phyloP scores from a whole-genome alignment of 1,284 basidiomycete genomes.

The Apiotrichum akiyoshidainum region DNA sequence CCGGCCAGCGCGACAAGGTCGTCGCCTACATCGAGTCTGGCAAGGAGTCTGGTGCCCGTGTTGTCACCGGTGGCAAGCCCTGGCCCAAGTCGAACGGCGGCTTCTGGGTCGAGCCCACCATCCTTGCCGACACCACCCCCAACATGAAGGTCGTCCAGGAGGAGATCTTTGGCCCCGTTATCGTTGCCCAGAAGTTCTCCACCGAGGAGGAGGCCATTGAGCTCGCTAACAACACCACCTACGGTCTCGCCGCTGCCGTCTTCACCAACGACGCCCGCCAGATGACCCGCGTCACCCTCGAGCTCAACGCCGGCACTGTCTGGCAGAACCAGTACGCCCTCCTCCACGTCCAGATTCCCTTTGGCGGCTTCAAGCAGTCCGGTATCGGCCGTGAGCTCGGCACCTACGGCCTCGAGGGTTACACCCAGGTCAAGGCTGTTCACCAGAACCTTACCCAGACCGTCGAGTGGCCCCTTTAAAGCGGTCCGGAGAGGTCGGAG shows the following conservation, averaged over 20 bases:
- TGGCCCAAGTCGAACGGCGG: slow-evolving; percentile 40
- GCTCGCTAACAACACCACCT: slow-evolving; percentile 77
- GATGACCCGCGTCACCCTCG: slow-evolving; percentile 76
- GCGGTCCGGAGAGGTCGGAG: too few species aligned
- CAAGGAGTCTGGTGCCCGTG: slow-evolving; percentile 75
- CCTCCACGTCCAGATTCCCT: slow-evolving; percentile 78
- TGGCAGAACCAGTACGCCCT: slow-evolving; percentile 88
- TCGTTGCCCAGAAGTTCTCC: slow-evolving; percentile 50
- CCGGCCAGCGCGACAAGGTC: slow-evolving; percentile 81
- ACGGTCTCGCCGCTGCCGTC: slow-evolving; percentile 82
- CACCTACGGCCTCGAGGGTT: slow-evolving; percentile 74
- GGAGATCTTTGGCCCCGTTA: slow-evolving; percentile 55
- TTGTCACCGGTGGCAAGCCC: slow-evolving; percentile 69
- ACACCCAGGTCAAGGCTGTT: slow-evolving; percentile 79
- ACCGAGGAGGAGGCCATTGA: slow-evolving; percentile 55
- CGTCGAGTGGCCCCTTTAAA: slow-evolving; percentile 22
- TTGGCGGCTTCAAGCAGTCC: slow-evolving; percentile 86
- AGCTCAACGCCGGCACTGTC: slow-evolving; percentile 73
- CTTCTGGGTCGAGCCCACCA: slow-evolving; percentile 50
- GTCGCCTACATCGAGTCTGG: slow-evolving; percentile 85
- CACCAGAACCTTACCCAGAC: slow-evolving; percentile 63
- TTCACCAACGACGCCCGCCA: slow-evolving; percentile 86
- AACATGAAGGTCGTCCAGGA: slow-evolving; percentile 45
- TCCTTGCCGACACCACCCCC: slow-evolving; percentile 42
- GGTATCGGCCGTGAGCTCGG: slow-evolving; percentile 82